A percentile compares a stretch with the other conserved stretches of the same genome.
phyloP scores from a whole-genome alignment of 1,284 basidiomycete species.

The Fomitiporia mediterranea region DNA sequence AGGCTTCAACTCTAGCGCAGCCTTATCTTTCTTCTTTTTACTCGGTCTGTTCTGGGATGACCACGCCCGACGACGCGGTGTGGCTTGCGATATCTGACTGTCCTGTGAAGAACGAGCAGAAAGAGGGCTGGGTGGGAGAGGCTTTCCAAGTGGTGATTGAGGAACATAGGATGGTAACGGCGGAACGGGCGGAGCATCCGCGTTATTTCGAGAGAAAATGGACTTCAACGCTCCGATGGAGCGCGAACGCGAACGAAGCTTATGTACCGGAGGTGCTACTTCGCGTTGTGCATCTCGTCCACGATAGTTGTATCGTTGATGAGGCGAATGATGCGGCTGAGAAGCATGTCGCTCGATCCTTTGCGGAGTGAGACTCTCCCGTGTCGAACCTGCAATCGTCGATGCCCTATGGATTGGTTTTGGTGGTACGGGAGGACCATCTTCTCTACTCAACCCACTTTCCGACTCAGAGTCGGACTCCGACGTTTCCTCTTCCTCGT shows the following conservation, averaged over 20 bases:
- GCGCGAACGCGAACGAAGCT: constrained; percentile 18
- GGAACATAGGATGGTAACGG: constrained; percentile 34
- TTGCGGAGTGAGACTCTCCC: background rate
- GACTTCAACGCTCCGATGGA: constrained; percentile 12
- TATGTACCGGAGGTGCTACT: constrained; percentile 20
- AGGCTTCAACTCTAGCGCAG: constrained; percentile 49
- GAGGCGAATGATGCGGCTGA: background rate
- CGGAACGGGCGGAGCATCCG: constrained; percentile 35
- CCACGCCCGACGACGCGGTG: constrained; percentile 14
- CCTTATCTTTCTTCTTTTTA: constrained; percentile 34
- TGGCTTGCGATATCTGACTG: constrained; percentile 25
- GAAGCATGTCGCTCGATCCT: background rate
- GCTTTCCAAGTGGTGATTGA: constrained; percentile 26
- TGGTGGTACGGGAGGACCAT: constrained; percentile 21
- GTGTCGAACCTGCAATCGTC: background rate
- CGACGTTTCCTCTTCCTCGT: constrained; percentile 27
- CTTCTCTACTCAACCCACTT: constrained; percentile 29
- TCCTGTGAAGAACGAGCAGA: constrained; percentile 24
- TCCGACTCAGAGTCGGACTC: constrained; percentile 27
- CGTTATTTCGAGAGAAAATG: constrained; percentile 5
- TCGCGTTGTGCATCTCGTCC: constrained; percentile 1
- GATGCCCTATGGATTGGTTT: constrained; percentile 28
- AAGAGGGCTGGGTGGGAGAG: constrained; percentile 33
- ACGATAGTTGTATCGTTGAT: constrained; percentile 1
- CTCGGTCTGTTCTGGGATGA: constrained; percentile 17